These are phyloP conservation scores for Gaeumannomyces tritici DNA, from an alignment of 2,329 filamentous ascomycete genomes.

Conservation along the genomic window DNA sequence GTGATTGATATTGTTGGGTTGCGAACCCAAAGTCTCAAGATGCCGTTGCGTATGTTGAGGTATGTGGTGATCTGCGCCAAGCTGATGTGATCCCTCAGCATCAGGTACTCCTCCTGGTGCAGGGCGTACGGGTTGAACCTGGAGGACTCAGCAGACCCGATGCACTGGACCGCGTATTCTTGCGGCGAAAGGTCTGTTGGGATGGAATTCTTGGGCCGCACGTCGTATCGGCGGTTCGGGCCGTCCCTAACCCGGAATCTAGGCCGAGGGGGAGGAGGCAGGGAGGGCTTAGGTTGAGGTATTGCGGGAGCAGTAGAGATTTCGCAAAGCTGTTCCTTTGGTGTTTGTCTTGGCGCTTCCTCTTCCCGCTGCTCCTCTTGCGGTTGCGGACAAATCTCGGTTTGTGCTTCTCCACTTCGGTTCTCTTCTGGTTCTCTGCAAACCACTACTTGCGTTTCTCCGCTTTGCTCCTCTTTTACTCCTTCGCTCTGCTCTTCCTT, in stretches of 20 bases:
- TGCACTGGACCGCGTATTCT: constrained; percentile 86
- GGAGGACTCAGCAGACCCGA: constrained; percentile 80
- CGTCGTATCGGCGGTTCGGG: constrained; percentile 38
- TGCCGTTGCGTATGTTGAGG: constrained; percentile 90
- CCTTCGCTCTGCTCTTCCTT: neutral
- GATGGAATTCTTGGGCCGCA: constrained; percentile 73
- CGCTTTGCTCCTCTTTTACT: neutral
- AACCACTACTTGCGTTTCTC: no score
- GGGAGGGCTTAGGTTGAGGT: neutral
- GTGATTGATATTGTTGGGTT: constrained; percentile 78
- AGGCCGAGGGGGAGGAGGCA: neutral
- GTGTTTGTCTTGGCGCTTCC: neutral
- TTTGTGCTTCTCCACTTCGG: neutral
- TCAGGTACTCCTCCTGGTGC: constrained; percentile 72
- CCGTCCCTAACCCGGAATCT: neutral
- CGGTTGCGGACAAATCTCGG: neutral
- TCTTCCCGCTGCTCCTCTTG: neutral
- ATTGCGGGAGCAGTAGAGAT: neutral
- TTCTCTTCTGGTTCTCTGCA: neutral
- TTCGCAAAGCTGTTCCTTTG: neutral
- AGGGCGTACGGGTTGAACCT: constrained; percentile 82
- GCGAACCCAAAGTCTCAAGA: constrained; percentile 79
- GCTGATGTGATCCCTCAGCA: constrained; percentile 74
- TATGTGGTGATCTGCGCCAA: constrained; percentile 89
- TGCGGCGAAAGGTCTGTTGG: constrained; percentile 61